Evolutionary conservation across 176 grass and related monocot genomes (phyloP).

Genomic region (Pontederia paniculata): DNA sequence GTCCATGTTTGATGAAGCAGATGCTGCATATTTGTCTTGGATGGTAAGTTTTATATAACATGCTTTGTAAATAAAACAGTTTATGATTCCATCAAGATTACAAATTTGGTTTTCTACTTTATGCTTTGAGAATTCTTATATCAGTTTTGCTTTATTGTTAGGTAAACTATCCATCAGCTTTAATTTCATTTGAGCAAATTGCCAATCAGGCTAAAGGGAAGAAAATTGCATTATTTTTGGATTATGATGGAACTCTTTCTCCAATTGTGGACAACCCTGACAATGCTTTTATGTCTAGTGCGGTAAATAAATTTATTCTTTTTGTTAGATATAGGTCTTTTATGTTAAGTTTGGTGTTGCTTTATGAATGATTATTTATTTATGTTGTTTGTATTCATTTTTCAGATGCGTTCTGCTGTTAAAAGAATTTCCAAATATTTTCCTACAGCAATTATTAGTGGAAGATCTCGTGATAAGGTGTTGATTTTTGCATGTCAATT

Average conservation of each 20-base stretch:
- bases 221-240: slow-evolving; percentile 38
- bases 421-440: slow-evolving; percentile 66
- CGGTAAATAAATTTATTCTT: slow-evolving; percentile 15
- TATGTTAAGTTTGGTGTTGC: too few species aligned
- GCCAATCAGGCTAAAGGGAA: slow-evolving; percentile 15
- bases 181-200: slow-evolving; percentile 35
- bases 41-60: slow-evolving; percentile 24
- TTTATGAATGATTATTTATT: too few species aligned
- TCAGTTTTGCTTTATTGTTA: slow-evolving; percentile 21
- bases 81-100: background rate
- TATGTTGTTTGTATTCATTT: background rate
- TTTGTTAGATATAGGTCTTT: background rate
- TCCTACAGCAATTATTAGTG: slow-evolving; percentile 84
- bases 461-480: slow-evolving; percentile 88
- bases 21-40: slow-evolving; percentile 27
- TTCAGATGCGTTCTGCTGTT: slow-evolving; percentile 68
- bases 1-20: background rate
- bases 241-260: slow-evolving; percentile 46
- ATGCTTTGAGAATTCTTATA: background rate
- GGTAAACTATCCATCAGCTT: slow-evolving; percentile 47
- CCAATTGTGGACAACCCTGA: slow-evolving; percentile 44
- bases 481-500: background rate
- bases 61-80: background rate
- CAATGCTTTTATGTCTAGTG: slow-evolving; percentile 35
- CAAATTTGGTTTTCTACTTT: background rate